Evolutionary conservation across 768 basidiomycete species (phyloP).

Genomic region (Termitomyces sp.): DNA sequence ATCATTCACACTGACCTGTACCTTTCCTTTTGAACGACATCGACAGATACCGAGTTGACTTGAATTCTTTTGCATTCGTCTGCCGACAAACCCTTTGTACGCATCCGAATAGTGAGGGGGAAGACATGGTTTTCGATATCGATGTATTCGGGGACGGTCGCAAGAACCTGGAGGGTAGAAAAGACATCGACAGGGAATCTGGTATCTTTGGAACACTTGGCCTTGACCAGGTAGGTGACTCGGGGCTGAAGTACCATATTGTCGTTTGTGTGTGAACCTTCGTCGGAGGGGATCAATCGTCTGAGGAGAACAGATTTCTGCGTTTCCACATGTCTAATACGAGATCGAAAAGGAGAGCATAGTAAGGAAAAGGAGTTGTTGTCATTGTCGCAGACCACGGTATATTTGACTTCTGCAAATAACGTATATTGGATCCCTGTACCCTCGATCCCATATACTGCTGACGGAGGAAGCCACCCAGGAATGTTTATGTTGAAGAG

Average conservation of each 20-base stretch:
- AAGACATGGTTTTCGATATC: conserved; percentile 41
- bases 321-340: conserved; percentile 34
- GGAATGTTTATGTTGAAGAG: conserved; percentile 82
- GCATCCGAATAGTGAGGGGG: conserved; percentile 55
- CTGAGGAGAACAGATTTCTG: conserved; percentile 13
- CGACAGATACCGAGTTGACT: conserved; percentile 48
- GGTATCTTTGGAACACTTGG: conserved; percentile 19
- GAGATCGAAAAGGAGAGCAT: conserved; percentile 52
- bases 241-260: conserved; percentile 49
- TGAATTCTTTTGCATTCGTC: conserved; percentile 50
- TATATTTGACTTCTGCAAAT: conserved; percentile 60
- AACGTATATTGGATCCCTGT: conserved; percentile 62
- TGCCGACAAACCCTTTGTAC: conserved; percentile 44
- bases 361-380: conserved; percentile 41
- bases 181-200: conserved; percentile 49
- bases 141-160: conserved; percentile 53
- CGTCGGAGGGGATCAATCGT: neutral
- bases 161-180: conserved; percentile 58
- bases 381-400: conserved; percentile 35
- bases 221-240: conserved; percentile 39
- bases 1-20: conserved; percentile 46
- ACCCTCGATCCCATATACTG: conserved; percentile 42
- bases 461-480: conserved; percentile 79
- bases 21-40: conserved; percentile 60
- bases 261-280: neutral